Evolutionary conservation across 2,329 filamentous ascomycete genomes (phyloP).

Genomic region (Nemania serpens): DNA sequence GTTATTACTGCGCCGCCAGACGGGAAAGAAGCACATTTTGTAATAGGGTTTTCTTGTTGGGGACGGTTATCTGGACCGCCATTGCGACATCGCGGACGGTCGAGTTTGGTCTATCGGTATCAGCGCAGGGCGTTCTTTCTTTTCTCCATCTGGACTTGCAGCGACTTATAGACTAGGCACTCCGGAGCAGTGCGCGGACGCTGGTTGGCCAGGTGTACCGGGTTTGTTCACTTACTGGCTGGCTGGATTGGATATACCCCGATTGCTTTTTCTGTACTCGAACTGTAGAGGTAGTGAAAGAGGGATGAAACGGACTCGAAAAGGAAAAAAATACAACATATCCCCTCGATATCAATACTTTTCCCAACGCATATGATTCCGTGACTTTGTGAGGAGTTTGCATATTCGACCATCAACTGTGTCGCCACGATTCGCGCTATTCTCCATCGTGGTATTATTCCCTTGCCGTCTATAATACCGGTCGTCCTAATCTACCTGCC

Average conservation of each 20-base stretch:
- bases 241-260: constrained; percentile 33
- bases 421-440: neutral
- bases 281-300: constrained; percentile 21
- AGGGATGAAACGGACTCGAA: neutral
- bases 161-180: constrained; percentile 26
- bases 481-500: neutral
- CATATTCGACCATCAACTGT: no score
- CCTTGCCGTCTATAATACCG: no score
- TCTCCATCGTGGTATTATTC: neutral
- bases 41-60: constrained; percentile 13
- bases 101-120: constrained; percentile 10
- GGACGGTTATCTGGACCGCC: no score
- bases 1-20: neutral
- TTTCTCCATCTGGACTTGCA: constrained; percentile 11
- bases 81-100: neutral
- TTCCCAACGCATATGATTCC: no score
- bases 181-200: constrained; percentile 7
- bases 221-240: constrained; percentile 24
- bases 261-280: constrained; percentile 18
- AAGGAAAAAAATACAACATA: neutral
- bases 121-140: constrained; percentile 25
- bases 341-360: neutral
- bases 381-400: no score
- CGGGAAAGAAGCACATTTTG: constrained; percentile 10
- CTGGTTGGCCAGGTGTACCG: constrained; percentile 15